These are phyloP conservation scores for Coemansia umbellata DNA, from an alignment of 192 early-diverging fungal species.

Conservation along the genomic window DNA sequence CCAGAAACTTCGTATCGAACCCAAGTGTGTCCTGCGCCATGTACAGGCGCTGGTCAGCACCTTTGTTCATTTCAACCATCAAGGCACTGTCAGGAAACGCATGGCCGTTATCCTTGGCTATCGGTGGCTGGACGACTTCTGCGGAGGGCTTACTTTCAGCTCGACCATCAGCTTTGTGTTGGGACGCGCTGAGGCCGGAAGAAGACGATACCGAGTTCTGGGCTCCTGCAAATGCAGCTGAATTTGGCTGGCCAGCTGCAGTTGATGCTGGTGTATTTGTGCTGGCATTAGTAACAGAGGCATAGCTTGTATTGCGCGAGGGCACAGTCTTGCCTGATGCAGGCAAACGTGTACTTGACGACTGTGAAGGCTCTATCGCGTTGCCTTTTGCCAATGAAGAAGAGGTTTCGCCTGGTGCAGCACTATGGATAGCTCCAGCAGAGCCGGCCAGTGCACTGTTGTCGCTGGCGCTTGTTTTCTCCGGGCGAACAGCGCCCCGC, in stretches of 20 bases:
- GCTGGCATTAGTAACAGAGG: conserved; percentile 16
- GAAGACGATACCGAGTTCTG: background rate
- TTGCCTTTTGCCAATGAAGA: background rate
- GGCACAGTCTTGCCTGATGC: conserved; percentile 2
- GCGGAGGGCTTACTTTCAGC: conserved; percentile 9
- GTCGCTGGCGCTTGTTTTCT: background rate
- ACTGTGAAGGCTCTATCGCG: background rate
- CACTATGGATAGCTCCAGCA: too few relatives aligned
- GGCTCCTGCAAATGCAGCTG: background rate
- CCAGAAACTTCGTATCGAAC: conserved; percentile 71
- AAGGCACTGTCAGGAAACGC: background rate
- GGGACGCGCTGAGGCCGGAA: background rate
- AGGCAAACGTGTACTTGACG: background rate
- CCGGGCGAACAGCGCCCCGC: conserved; percentile 8
- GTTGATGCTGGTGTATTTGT: conserved; percentile 9
- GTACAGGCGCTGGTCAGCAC: background rate
- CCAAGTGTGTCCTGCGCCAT: conserved; percentile 55
- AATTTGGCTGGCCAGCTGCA: background rate
- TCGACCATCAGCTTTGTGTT: background rate
- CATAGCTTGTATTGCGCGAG: conserved; percentile 23
- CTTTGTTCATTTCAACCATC: background rate
- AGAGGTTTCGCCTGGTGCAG: too few relatives aligned
- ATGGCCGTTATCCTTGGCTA: background rate
- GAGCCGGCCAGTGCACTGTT: background rate
- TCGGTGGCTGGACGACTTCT: background rate